Evolutionary conservation across 495 filamentous ascomycete genomes (phyloP).

Genomic region (Polyplosphaeria fusca): DNA sequence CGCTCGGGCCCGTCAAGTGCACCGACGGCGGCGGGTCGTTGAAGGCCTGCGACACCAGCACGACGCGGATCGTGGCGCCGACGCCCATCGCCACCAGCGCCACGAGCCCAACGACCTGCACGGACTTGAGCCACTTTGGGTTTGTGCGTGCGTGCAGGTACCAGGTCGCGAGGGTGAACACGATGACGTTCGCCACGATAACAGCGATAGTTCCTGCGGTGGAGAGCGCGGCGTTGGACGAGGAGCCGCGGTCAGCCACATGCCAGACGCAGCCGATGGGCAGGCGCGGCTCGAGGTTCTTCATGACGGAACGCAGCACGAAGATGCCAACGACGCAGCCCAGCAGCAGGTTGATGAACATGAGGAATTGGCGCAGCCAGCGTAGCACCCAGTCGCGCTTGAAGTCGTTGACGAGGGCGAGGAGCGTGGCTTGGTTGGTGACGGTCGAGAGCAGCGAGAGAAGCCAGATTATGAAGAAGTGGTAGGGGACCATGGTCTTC

Average conservation of each 20-base stretch:
- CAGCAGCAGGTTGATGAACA: conserved; percentile 57
- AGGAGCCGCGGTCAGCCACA: conserved; percentile 17
- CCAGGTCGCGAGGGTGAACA: conserved; percentile 54
- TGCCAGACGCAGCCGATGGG: conserved; percentile 56
- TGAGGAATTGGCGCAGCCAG: conserved; percentile 58
- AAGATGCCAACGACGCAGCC: conserved; percentile 50
- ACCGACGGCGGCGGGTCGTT: conserved; percentile 40
- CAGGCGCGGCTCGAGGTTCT: conserved; percentile 45
- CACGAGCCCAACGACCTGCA: conserved; percentile 48
- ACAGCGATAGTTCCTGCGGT: conserved; percentile 53
- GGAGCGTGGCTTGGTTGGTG: conserved; percentile 54
- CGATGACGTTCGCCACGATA: conserved; percentile 48
- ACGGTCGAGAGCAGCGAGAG: conserved; percentile 56
- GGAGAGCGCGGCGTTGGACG: conserved; percentile 43
- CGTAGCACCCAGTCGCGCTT: conserved; percentile 59
- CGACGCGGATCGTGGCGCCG: conserved; percentile 50
- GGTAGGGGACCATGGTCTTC: conserved; percentile 53
- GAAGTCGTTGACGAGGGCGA: conserved; percentile 58
- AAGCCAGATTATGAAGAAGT: conserved; percentile 64
- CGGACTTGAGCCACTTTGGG: conserved; percentile 46
- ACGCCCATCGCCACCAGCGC: conserved; percentile 51
- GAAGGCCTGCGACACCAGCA: conserved; percentile 53
- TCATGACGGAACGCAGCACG: conserved; percentile 48
- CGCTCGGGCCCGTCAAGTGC: conserved; percentile 45
- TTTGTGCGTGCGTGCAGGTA: conserved; percentile 50